A percentile compares a stretch with the other conserved stretches of the same genome.
Evolutionary conservation across 352 stramenopile species (phyloP).

Genomic region (Globisporangium takayamanum): DNA sequence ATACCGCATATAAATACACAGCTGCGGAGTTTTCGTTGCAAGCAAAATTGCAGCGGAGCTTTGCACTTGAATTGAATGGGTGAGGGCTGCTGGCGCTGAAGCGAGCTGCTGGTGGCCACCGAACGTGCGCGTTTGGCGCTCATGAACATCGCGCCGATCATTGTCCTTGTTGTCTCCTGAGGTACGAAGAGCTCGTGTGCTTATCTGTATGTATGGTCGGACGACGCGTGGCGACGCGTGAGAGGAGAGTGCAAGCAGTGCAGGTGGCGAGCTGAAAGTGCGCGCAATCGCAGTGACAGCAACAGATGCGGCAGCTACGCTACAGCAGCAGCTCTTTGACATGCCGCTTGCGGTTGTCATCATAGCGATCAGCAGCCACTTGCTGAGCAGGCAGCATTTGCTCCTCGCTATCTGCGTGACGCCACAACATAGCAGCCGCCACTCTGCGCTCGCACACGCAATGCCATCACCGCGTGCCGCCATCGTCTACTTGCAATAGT

Average conservation of each 20-base stretch:
- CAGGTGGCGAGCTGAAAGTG: not conserved
- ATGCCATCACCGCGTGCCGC: no score
- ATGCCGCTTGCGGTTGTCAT: no score
- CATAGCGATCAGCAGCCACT: no score
- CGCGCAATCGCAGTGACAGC: not conserved
- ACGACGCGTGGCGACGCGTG: not conserved
- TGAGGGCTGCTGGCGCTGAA: constrained; percentile 12
- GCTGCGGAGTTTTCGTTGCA: constrained; percentile 3
- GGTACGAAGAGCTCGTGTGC: constrained; percentile 25
- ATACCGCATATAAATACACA: constrained; percentile 6
- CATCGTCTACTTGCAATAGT: not conserved
- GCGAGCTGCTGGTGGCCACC: constrained; percentile 4
- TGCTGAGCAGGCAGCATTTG: no score
- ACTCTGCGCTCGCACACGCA: no score
- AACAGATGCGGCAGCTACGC: not conserved
- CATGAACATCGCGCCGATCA: constrained; percentile 15
- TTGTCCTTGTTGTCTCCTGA: constrained; percentile 80
- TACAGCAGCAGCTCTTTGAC: not conserved
- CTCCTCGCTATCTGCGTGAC: no score
- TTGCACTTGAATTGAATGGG: constrained; percentile 10
- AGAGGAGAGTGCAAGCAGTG: not conserved
- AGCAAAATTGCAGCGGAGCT: constrained; percentile 15
- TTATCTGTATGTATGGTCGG: not conserved
- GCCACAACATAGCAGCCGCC: no score
- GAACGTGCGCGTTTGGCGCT: not conserved